Evolutionary conservation across 176 grass and related monocot genomes (phyloP), one percentile per base, ranked within the genome.

Genomic region (Eragrostis nindensis): DNA sequence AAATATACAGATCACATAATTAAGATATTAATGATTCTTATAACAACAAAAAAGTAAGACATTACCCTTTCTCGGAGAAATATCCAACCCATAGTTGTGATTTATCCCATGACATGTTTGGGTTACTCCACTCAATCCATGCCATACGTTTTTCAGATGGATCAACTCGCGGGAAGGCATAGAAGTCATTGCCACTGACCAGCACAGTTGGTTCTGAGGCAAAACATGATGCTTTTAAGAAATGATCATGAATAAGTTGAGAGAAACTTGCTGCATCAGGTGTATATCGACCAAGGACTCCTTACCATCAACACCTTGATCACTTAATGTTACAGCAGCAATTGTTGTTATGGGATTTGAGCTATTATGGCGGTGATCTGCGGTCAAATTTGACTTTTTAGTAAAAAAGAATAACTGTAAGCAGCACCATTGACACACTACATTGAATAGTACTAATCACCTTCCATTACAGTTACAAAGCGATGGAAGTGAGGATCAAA

Each of bases 391-490:
- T 18, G 24, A 88, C n/a, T 36, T 38, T 16, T 32, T 36, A 7
- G 17, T n/a, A 24, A 54, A 59, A 79, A 21, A 8, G 62, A 74
- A 66, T 69, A 55, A 32, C 2, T 49, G 69, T 36, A 39, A 9
- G 22, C 19, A 79, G 1, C 38, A 68, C 15, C 46, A 74, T 36
- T 30, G 41, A 21, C 12, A 44, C 66, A 11, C 19, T 56, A 69
- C 57, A 71, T 65, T 21, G 30, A 70, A 61, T 30, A 69, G 6
- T 61, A 84, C 22, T 26, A 47, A 41, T 68, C 27, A 97, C 94
- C 94, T 97, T 97, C 94, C 94, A 97, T 93, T 83, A 97, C 21
- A 43, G 94, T 86, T 19, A 97, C 16, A 61, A 85, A 97, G 80
- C 91, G 94, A 69, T 65, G 68, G 66, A 97, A 97, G 49, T 91